A percentile compares a stretch with the other conserved stretches of the same genome.
Evolutionary conservation across 73 alveolate species (phyloP).

Genomic region (Paramecium octaurelia): DNA sequence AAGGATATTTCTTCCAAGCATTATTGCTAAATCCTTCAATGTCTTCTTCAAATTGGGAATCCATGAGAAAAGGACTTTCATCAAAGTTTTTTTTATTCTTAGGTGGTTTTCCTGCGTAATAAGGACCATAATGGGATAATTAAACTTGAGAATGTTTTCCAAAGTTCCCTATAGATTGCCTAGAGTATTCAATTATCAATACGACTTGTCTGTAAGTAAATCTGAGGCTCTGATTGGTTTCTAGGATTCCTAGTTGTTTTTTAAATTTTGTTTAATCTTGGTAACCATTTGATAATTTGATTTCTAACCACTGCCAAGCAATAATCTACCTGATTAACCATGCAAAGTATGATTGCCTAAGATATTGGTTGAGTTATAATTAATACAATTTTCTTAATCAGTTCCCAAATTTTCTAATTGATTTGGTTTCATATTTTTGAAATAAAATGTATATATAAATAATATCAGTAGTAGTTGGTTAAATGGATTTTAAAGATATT

Average conservation of each 20-base stretch:
- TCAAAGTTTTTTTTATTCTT: background rate
- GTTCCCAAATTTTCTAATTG: background rate
- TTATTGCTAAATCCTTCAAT: slow-evolving; percentile 13
- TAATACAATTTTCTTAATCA: background rate
- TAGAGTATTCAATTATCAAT: background rate
- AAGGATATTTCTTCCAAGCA: slow-evolving; percentile 8
- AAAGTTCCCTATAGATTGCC: background rate
- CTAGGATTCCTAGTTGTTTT: background rate
- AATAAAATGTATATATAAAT: background rate
- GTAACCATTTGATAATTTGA: background rate
- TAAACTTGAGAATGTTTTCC: background rate
- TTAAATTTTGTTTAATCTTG: background rate
- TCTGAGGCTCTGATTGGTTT: background rate
- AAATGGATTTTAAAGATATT: background rate
- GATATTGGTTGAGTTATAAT: background rate
- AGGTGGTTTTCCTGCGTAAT: slow-evolving; percentile 1
- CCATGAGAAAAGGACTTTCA: background rate
- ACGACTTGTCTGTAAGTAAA: background rate
- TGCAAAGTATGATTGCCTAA: background rate
- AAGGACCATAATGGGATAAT: background rate
- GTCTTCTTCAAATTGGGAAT: background rate
- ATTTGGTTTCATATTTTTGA: background rate
- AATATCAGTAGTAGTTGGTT: background rate
- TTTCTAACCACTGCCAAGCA: background rate
- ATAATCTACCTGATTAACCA: background rate